These are phyloP conservation scores for Scheffersomyces stambukii DNA, from an alignment of 1,139 yeast genomes.

Conservation along the genomic window DNA sequence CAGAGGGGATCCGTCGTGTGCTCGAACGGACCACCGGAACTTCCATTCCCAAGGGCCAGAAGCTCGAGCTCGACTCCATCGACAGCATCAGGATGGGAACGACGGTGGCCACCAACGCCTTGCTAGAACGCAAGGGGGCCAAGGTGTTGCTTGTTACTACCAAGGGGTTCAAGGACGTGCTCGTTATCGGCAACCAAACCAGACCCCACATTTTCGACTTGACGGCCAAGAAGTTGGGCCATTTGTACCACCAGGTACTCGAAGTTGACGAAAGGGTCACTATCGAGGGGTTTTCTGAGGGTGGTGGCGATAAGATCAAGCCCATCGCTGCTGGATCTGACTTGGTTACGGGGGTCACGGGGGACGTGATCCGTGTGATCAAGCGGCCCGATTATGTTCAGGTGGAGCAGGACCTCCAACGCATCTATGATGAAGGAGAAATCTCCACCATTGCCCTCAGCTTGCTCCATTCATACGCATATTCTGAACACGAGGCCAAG, in stretches of 20 bases:
- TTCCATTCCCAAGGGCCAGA: slow-evolving; percentile 41
- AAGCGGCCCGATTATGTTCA: slow-evolving; percentile 27
- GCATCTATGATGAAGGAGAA: slow-evolving; percentile 22
- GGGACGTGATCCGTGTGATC: slow-evolving; percentile 31
- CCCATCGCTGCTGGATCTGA: slow-evolving; percentile 19
- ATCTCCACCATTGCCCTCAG: slow-evolving; percentile 35
- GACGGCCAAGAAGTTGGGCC: slow-evolving; percentile 33
- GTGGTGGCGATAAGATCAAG: slow-evolving; percentile 31
- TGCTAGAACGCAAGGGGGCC: slow-evolving; percentile 50
- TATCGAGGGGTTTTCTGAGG: slow-evolving; percentile 35
- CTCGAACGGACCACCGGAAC: slow-evolving; percentile 54
- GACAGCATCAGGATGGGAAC: slow-evolving; percentile 37
- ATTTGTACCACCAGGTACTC: slow-evolving; percentile 30
- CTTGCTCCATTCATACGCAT: slow-evolving; percentile 38
- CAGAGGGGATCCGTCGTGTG: slow-evolving; percentile 82
- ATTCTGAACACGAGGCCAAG: slow-evolving; percentile 33
- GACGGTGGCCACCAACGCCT: slow-evolving; percentile 39
- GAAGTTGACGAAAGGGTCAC: slow-evolving; percentile 44
- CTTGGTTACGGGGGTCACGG: slow-evolving; percentile 29
- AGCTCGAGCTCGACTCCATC: slow-evolving; percentile 26
- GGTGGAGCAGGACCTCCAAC: slow-evolving; percentile 20
- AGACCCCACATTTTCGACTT: slow-evolving; percentile 37
- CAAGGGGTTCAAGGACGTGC: slow-evolving; percentile 47
- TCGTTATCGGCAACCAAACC: slow-evolving; percentile 39
- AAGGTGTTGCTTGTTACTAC: slow-evolving; percentile 47